phyloP scores from a whole-genome alignment of 345 rosid species.

The Pistacia atlantica region DNA sequence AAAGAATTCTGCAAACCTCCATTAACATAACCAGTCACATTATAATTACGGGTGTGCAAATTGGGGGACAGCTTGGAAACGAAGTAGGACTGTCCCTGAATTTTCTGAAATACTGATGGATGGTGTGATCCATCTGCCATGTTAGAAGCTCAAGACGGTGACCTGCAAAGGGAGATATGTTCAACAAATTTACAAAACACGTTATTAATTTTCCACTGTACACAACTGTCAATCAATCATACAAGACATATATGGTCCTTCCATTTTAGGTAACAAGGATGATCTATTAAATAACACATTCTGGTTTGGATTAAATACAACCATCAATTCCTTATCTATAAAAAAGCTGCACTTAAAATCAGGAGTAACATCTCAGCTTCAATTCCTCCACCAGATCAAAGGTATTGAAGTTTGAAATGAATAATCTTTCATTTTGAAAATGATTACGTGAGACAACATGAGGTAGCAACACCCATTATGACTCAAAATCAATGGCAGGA shows the following conservation, averaged over 20 bases:
- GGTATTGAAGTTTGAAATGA: too few species aligned
- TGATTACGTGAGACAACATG: too few species aligned
- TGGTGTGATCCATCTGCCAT: constrained; percentile 63
- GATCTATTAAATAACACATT: too few species aligned
- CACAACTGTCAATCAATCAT: neutral
- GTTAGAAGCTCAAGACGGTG: constrained; percentile 31
- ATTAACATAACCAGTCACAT: constrained; percentile 27
- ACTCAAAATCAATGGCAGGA: too few species aligned
- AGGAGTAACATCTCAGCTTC: too few species aligned
- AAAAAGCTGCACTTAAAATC: too few species aligned
- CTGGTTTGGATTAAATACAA: too few species aligned
- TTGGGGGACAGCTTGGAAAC: constrained; percentile 43
- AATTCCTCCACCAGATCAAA: too few species aligned
- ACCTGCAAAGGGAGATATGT: constrained; percentile 23
- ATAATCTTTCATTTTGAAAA: too few species aligned
- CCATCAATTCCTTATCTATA: too few species aligned
- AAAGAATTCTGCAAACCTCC: constrained; percentile 41
- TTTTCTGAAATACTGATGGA: constrained; percentile 59
- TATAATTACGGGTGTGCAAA: constrained; percentile 18
- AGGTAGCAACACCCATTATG: too few species aligned
- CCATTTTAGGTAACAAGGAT: neutral
- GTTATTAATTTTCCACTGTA: neutral
- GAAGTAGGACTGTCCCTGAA: constrained; percentile 51
- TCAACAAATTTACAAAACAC: neutral
- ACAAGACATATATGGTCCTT: neutral